Evolutionary conservation across 2,329 filamentous ascomycete genomes (phyloP), one percentile per base, ranked within the genome.

Genomic region (Xylariaceae sp.): DNA sequence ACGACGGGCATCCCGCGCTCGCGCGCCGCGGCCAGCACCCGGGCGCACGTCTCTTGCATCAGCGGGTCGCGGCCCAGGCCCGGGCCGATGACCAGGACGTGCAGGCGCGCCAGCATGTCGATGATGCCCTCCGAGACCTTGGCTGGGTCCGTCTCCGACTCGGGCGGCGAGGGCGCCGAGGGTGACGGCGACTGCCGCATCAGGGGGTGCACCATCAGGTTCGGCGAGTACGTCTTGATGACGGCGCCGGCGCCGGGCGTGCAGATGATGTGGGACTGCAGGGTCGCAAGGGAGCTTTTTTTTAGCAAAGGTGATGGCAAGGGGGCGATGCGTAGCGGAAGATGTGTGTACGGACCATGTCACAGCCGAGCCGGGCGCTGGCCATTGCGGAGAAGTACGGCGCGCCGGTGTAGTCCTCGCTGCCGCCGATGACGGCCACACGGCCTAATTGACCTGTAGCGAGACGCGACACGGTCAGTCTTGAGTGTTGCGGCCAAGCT

Each of bases 351-450:
- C 63, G 35, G 68, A 90, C 87, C 85, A 94, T 85, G 53, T 94
- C 88, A 52, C 82, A 87, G 4, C 90, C 92, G 37, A 96, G 65
- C 52, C 83, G 78, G 29, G 92, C 92, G 45, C 87, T 94, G 10
- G 92, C 92, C 79, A 95, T 95, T 44, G 90, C 89, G 14, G 90
- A 95, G 64, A 98, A 98, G 65, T 94, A 98, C 10, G 92, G 92
- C 38, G 92, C 92, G 23, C 92, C 92, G 2, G 92, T 95, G 58
- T 96, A 98, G 61, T 96, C 90, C 57, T 90, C 80, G 54, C 87
- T 94, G 25, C 92, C 92, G 32, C 92, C 92, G 45, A 98, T 92
- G 38, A 98, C 92, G 33, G 80, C 92, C 33, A 98, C 79, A 35
- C 92, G 77, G 5, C 92, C 92, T 45, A 94, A 72, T 61, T 96